phyloP scores from a whole-genome alignment of 1,284 basidiomycete genomes.

The Ustilago tritici region DNA sequence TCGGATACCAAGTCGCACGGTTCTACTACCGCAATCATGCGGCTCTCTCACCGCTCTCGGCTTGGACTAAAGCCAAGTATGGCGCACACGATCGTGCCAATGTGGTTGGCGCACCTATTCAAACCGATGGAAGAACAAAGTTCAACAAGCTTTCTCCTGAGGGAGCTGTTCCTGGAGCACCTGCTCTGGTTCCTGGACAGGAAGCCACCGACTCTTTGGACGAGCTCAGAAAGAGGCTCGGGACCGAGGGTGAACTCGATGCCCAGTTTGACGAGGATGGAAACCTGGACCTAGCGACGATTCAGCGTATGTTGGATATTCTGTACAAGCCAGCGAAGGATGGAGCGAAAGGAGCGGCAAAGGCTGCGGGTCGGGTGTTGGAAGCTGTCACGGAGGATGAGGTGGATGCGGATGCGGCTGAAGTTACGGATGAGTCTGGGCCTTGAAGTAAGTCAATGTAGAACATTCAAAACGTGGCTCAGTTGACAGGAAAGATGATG shows the following conservation, averaged over 20 bases:
- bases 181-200: slow-evolving; percentile 45
- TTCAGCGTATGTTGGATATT: slow-evolving; percentile 61
- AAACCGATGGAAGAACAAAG: slow-evolving; percentile 16
- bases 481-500: background rate
- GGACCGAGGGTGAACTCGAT: slow-evolving; percentile 44
- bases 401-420: slow-evolving; percentile 32
- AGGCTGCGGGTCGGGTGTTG: slow-evolving; percentile 27
- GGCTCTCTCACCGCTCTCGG: slow-evolving; percentile 29
- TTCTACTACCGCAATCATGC: slow-evolving; percentile 40
- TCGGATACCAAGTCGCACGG: slow-evolving; percentile 39
- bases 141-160: slow-evolving; percentile 48
- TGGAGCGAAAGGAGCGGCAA: slow-evolving; percentile 29
- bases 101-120: slow-evolving; percentile 9
- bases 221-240: slow-evolving; percentile 30
- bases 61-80: slow-evolving; percentile 47
- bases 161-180: slow-evolving; percentile 29
- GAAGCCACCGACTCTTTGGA: slow-evolving; percentile 31
- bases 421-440: slow-evolving; percentile 40
- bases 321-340: slow-evolving; percentile 51
- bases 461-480: background rate
- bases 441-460: slow-evolving; percentile 4
- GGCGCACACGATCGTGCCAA: slow-evolving; percentile 18
- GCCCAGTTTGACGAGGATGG: slow-evolving; percentile 62
- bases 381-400: slow-evolving; percentile 39
- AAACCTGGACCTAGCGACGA: slow-evolving; percentile 58